These are phyloP conservation scores for Paramecium pentaurelia DNA, from an alignment of 73 alveolate species.

Conservation along the genomic window DNA sequence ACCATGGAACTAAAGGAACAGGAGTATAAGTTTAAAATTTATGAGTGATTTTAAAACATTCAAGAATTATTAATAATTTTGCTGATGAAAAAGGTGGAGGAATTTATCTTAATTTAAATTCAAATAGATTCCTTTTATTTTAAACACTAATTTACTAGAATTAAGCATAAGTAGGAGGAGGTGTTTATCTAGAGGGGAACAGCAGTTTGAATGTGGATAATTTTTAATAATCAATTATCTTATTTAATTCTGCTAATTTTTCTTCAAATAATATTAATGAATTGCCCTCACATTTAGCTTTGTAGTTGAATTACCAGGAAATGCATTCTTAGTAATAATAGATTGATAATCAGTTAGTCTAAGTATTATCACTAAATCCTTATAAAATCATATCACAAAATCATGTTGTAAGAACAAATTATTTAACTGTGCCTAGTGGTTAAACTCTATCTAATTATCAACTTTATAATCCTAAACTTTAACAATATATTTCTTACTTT, in stretches of 20 bases:
- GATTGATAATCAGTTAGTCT: no score
- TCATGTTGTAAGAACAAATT: no score
- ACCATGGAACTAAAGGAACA: not conserved
- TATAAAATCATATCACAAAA: not conserved
- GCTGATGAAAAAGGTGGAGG: not conserved
- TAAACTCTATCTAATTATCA: not conserved
- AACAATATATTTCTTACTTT: not conserved
- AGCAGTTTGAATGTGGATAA: not conserved
- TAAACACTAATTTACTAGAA: not conserved
- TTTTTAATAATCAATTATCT: no score
- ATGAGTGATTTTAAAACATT: not conserved
- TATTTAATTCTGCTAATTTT: not conserved
- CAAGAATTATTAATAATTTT: not conserved
- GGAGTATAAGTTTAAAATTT: not conserved
- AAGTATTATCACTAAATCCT: not conserved
- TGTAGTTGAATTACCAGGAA: not conserved
- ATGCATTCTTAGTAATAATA: not conserved
- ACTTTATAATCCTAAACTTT: not conserved
- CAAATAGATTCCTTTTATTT: no score
- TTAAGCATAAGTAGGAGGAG: not conserved
- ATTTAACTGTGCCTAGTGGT: not conserved
- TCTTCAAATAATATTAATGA: not conserved
- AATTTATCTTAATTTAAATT: no score
- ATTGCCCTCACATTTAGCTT: not conserved
- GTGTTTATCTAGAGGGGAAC: not conserved